Evolutionary conservation across 2,329 filamentous ascomycete genomes (phyloP).

Genomic region (Ploettnerulaceae sp.): DNA sequence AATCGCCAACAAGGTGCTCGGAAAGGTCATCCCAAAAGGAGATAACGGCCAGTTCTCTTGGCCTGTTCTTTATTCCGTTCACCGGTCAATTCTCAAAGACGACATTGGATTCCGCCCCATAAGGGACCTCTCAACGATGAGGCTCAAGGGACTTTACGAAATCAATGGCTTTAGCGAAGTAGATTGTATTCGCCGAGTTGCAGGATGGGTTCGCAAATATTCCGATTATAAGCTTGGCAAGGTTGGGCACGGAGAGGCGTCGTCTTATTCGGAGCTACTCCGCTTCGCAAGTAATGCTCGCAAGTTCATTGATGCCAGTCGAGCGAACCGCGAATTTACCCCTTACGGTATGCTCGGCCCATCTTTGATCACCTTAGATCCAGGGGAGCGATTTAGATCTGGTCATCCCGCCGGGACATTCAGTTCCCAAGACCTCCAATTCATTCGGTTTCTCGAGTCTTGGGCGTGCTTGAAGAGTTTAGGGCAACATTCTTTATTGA

Average conservation of each 20-base stretch:
- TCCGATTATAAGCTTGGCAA: slow-evolving; percentile 30
- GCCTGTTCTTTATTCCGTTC: slow-evolving; percentile 62
- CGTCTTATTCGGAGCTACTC: slow-evolving; percentile 8
- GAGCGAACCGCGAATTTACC: slow-evolving; percentile 45
- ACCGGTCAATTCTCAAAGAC: slow-evolving; percentile 56
- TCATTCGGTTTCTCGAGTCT: slow-evolving; percentile 61
- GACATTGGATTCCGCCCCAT: slow-evolving; percentile 56
- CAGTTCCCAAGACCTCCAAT: slow-evolving; percentile 10
- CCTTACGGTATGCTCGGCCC: slow-evolving; percentile 46
- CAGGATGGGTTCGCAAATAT: slow-evolving; percentile 49
- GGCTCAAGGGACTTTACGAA: slow-evolving; percentile 55
- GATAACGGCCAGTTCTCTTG: slow-evolving; percentile 39
- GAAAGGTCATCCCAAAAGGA: slow-evolving; percentile 18
- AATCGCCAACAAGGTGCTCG: slow-evolving; percentile 41
- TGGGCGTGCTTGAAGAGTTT: slow-evolving; percentile 59
- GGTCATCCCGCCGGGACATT: slow-evolving; percentile 15
- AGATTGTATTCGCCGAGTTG: slow-evolving; percentile 45
- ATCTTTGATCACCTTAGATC: slow-evolving; percentile 21
- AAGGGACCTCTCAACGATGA: slow-evolving; percentile 42
- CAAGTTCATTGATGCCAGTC: slow-evolving; percentile 46
- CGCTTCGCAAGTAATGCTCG: slow-evolving; percentile 48
- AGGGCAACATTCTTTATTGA: slow-evolving; percentile 45
- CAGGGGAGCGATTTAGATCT: slow-evolving; percentile 6
- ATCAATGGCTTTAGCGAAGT: slow-evolving; percentile 54
- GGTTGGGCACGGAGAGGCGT: background rate